These are phyloP conservation scores for Mucor indicus DNA, from an alignment of 371 early-diverging fungal species.

Conservation along the genomic window DNA sequence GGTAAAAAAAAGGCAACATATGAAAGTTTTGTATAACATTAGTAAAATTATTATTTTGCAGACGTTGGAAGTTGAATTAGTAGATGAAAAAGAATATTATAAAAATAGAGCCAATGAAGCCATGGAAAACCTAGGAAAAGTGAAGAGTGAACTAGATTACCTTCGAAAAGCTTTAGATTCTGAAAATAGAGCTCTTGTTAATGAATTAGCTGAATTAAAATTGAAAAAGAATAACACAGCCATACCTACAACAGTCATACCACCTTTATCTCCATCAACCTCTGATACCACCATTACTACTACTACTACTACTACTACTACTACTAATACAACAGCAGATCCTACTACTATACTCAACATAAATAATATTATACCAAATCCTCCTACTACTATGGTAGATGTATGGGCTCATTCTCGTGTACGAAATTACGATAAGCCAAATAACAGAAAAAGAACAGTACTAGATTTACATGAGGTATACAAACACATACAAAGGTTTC, in stretches of 20 bases:
- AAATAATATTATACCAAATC: neutral
- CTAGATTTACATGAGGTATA: conserved; percentile 39
- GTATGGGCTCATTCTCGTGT: conserved; percentile 35
- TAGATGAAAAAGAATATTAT: conserved; percentile 46
- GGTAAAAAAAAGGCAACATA: conserved; percentile 11
- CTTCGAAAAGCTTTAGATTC: conserved; percentile 29
- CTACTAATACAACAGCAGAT: neutral
- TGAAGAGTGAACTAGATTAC: conserved; percentile 30
- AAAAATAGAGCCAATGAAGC: conserved; percentile 38
- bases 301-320: neutral
- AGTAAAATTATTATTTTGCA: conserved; percentile 3
- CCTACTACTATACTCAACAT: too few species aligned
- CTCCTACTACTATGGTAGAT: conserved; percentile 16
- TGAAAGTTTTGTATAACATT: neutral
- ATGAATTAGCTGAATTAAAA: conserved; percentile 30
- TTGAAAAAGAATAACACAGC: conserved; percentile 8
- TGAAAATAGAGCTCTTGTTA: conserved; percentile 32
- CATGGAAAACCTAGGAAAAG: conserved; percentile 38
- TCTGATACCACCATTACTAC: neutral
- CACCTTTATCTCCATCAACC: neutral
- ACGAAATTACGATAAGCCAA: conserved; percentile 13
- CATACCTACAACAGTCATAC: too few species aligned
- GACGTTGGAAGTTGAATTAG: conserved; percentile 32
- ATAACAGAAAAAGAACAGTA: conserved; percentile 27
- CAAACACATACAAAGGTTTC: neutral